These are phyloP conservation scores for Thelonectria discophora DNA, from an alignment of 2,329 filamentous ascomycete species.

Conservation along the genomic window DNA sequence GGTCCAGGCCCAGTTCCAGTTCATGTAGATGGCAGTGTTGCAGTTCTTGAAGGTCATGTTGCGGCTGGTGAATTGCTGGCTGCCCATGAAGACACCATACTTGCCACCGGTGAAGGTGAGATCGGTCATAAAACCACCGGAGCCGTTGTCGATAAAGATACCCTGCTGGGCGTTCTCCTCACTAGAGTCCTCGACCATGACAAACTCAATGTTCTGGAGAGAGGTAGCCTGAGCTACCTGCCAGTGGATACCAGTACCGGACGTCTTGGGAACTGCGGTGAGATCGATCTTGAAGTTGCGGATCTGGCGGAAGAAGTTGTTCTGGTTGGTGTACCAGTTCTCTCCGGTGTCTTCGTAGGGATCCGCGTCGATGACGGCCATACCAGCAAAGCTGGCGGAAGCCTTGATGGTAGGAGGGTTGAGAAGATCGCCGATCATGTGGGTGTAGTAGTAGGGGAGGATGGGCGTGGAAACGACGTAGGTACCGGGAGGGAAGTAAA, in stretches of 20 bases:
- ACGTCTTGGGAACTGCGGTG: conserved; percentile 67
- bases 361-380: conserved; percentile 89
- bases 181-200: conserved; percentile 75
- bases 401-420: conserved; percentile 80
- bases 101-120: conserved; percentile 84
- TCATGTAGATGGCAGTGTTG: conserved; percentile 85
- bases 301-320: conserved; percentile 85
- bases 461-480: conserved; percentile 85
- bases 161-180: conserved; percentile 75
- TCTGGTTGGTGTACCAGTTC: conserved; percentile 84
- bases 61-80: conserved; percentile 87
- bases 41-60: conserved; percentile 85
- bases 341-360: conserved; percentile 75
- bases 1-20: conserved; percentile 91
- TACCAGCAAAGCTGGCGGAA: conserved; percentile 75
- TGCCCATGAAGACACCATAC: conserved; percentile 81
- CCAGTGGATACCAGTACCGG: conserved; percentile 81
- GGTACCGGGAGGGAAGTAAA: conserved; percentile 91
- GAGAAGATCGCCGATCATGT: conserved; percentile 84
- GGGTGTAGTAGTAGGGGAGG: conserved; percentile 90
- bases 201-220: conserved; percentile 82
- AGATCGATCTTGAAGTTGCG: conserved; percentile 85
- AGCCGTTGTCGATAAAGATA: conserved; percentile 87
- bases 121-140: conserved; percentile 84
- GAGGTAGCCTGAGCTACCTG: conserved; percentile 86